These are phyloP conservation scores for Mercurialis annua DNA, from an alignment of 345 rosid species.

Conservation along the genomic window DNA sequence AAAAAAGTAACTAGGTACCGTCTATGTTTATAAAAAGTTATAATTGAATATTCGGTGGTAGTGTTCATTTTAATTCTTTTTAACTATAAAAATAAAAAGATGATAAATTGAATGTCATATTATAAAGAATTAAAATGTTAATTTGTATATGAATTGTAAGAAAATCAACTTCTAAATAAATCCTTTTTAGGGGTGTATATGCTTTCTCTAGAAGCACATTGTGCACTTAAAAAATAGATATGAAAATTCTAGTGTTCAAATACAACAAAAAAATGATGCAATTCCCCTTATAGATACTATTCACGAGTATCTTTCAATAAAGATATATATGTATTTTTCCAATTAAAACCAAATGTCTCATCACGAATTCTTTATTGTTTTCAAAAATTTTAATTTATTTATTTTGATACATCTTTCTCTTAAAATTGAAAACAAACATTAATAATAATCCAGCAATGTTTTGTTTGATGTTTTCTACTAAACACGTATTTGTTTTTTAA, in stretches of 20 bases:
- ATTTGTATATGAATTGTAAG: too few species aligned
- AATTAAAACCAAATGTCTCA: background rate
- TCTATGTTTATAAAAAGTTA: too few species aligned
- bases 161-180: too few species aligned
- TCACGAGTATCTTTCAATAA: slow-evolving; percentile 12
- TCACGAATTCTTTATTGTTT: background rate
- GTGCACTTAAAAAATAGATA: background rate
- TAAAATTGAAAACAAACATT: slow-evolving; percentile 6
- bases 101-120: too few species aligned
- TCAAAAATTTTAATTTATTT: background rate
- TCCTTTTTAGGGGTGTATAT: background rate
- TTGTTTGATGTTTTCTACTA: background rate
- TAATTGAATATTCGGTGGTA: too few species aligned
- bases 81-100: too few species aligned
- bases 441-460: slow-evolving; percentile 23
- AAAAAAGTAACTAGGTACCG: too few species aligned
- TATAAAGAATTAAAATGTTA: too few species aligned
- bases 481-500: too few species aligned
- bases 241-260: background rate
- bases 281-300: background rate
- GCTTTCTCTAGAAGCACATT: slow-evolving; percentile 9
- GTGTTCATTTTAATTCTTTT: too few species aligned
- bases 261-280: slow-evolving; percentile 1
- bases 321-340: background rate
- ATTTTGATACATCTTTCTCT: background rate